Evolutionary conservation across 2,329 filamentous ascomycete genomes (phyloP), one percentile per base, ranked within the genome.

Genomic region (Graphilbum ipis-grandicollis): DNA sequence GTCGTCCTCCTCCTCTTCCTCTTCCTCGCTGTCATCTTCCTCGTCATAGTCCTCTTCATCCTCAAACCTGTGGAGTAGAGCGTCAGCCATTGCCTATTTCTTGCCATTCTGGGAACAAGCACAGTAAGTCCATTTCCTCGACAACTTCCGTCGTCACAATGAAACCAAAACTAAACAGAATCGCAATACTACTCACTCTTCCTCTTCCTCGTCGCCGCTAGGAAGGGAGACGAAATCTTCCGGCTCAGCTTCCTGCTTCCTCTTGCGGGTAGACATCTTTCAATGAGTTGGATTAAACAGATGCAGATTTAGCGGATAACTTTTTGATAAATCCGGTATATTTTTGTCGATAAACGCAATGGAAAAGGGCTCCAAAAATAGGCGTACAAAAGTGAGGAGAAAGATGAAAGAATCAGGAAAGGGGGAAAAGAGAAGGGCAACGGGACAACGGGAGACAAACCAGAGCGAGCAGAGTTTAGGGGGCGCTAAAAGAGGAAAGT

Each of bases 151-250:
- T 23, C n/a, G 21, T 17, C 21, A 17, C 12, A 28, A 6, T 6
- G 25, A 23, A 35, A 26, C 15, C 18, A 22, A n/a, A 33, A 22
- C 12, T 14, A 17, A 17, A 34, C 21, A 22, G 21, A 34, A 34
- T 2, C 19, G 10, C 7, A 2, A n/a, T 5, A 29, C 29, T 10
- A 35, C 65, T 60, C 60, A 68, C 65, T 68, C 65, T 50, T 68
- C 63, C 50, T 68, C 65, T 47, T 67, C 63, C 31, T 58, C 62
- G 34, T 60, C 59, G 34, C 59, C 64, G 41, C 66, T 65, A 37
- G 65, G 65, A 38, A 69, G 62, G 42, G 65, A 66, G 42, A 69
- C 60, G 25, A 69, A 63, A 55, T 68, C 64, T 40, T 67, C 64
- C 50, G 65, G 61, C 45, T 66, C 63, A 44, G 65, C 61, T 19